Evolutionary conservation across 2,329 filamentous ascomycete genomes (phyloP).

Genomic region (Bretziella fagacearum): DNA sequence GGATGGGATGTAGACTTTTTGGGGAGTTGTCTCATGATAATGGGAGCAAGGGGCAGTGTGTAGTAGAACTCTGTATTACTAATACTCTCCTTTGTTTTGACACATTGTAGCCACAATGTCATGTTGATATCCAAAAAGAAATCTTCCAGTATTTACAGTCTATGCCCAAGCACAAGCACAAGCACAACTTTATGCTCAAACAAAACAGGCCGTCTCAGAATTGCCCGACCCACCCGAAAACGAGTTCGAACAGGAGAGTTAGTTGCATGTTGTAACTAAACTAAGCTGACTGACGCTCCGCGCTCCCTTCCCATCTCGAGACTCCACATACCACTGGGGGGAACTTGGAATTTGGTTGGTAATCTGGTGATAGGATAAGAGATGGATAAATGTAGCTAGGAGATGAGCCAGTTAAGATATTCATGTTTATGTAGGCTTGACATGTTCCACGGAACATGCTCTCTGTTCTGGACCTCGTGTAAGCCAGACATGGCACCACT

Average conservation of each 20-base stretch:
- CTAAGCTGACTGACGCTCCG: neutral
- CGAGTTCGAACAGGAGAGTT: conserved; percentile 12
- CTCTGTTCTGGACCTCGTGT: neutral
- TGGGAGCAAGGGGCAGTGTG: no score
- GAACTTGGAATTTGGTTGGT: no score
- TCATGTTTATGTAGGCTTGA: neutral
- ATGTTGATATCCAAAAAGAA: neutral
- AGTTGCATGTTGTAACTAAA: neutral
- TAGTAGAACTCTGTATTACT: no score
- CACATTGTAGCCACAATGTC: no score
- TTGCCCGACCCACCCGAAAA: no score
- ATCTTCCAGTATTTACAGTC: neutral
- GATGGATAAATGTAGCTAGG: neutral
- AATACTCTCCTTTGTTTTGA: no score
- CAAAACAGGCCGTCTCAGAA: no score
- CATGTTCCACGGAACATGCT: no score
- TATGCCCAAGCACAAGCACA: neutral
- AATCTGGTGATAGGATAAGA: neutral
- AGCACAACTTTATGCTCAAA: neutral
- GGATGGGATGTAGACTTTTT: no score
- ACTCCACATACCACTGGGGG: neutral
- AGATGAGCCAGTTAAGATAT: neutral
- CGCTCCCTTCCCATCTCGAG: neutral
- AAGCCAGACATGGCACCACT: neutral
- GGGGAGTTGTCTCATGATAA: no score